Evolutionary conservation across 1,284 basidiomycete genomes (phyloP).

Genomic region (Lentinus polychrous): DNA sequence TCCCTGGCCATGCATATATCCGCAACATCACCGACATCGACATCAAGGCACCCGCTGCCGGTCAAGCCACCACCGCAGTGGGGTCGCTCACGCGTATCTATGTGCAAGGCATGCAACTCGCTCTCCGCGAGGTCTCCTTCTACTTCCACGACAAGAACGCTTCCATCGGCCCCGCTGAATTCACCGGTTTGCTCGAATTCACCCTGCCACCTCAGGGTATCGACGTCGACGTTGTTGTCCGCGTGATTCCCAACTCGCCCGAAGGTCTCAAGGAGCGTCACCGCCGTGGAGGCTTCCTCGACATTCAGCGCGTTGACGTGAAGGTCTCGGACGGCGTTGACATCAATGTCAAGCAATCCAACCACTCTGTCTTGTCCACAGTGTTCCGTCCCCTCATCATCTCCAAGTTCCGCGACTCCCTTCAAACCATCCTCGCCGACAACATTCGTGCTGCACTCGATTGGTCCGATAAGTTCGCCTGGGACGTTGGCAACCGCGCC

Average conservation of each 20-base stretch:
- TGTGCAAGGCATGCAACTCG: constrained; percentile 54
- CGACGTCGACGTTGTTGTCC: constrained; percentile 57
- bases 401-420: constrained; percentile 44
- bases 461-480: constrained; percentile 45
- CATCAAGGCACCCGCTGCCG: constrained; percentile 40
- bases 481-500: constrained; percentile 46
- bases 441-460: constrained; percentile 45
- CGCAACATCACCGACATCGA: constrained; percentile 69
- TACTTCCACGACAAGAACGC: constrained; percentile 58
- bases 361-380: constrained; percentile 52
- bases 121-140: constrained; percentile 59
- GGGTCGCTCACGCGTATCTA: constrained; percentile 58
- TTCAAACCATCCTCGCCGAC: constrained; percentile 48
- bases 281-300: constrained; percentile 42
- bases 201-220: constrained; percentile 57
- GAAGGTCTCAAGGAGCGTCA: constrained; percentile 35
- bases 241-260: constrained; percentile 47
- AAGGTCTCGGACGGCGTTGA: constrained; percentile 45
- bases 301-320: constrained; percentile 46
- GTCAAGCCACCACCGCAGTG: constrained; percentile 36
- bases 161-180: constrained; percentile 43
- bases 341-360: constrained; percentile 47
- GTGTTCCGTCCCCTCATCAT: constrained; percentile 57
- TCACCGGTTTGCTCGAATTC: constrained; percentile 54
- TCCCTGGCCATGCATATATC: constrained; percentile 65